These are phyloP conservation scores for Lentithecium fluviatile DNA, from an alignment of 495 filamentous ascomycete genomes.

Conservation along the genomic window DNA sequence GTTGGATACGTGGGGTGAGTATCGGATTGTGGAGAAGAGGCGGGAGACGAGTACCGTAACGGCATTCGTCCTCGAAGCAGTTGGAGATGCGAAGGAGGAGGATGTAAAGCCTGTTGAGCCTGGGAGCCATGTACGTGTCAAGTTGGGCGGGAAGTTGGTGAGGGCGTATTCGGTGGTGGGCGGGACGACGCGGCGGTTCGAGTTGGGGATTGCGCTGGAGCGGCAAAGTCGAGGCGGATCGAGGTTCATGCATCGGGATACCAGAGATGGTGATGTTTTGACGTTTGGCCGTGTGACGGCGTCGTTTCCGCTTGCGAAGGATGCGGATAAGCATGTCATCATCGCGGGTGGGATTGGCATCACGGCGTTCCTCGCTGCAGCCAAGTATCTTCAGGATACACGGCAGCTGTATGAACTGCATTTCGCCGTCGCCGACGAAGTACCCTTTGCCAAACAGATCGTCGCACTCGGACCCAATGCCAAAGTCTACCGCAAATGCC, in stretches of 20 bases:
- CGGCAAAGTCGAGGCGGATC: slow-evolving; percentile 27
- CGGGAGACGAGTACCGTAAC: slow-evolving; percentile 22
- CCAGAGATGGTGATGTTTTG: slow-evolving; percentile 17
- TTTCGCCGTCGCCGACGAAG: slow-evolving; percentile 33
- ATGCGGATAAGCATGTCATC: slow-evolving; percentile 32
- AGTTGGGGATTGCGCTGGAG: slow-evolving; percentile 30
- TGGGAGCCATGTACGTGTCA: slow-evolving; percentile 32
- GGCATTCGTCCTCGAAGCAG: slow-evolving; percentile 25
- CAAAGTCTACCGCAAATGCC: slow-evolving; percentile 49
- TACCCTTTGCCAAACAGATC: slow-evolving; percentile 26
- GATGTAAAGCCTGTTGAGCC: slow-evolving; percentile 19
- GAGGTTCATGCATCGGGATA: slow-evolving; percentile 25
- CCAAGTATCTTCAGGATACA: slow-evolving; percentile 3
- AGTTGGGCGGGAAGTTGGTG: slow-evolving; percentile 32
- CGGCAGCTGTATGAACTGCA: slow-evolving; percentile 43
- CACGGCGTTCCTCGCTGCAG: slow-evolving; percentile 29
- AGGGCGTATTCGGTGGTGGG: slow-evolving; percentile 33
- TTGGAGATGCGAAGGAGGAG: background rate
- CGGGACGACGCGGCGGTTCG: slow-evolving; percentile 24
- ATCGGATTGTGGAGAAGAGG: slow-evolving; percentile 27
- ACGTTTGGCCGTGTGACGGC: slow-evolving; percentile 16
- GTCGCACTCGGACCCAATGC: slow-evolving; percentile 40
- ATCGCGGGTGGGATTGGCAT: slow-evolving; percentile 36
- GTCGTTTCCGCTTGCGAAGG: slow-evolving; percentile 25
- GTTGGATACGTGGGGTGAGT: slow-evolving; percentile 26